Evolutionary conservation across 225 moss, liverwort and hornwort species (phyloP).

Genomic region (Sphagnum tenellum): DNA sequence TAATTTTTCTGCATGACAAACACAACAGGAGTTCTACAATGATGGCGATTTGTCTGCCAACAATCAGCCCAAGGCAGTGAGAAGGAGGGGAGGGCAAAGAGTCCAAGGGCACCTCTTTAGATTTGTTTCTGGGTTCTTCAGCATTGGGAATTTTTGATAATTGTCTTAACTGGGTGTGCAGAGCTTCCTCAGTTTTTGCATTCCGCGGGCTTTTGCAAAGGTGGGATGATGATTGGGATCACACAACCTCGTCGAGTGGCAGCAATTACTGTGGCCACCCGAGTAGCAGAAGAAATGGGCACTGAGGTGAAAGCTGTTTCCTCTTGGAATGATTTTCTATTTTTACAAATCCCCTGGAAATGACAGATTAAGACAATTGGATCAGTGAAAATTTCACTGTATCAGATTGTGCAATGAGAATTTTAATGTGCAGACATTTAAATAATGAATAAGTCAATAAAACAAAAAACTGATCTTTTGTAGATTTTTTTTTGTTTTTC

Average conservation of each 20-base stretch:
- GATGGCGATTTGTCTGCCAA: no score
- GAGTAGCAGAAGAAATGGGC: conserved; percentile 93
- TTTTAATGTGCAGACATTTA: no score
- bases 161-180: conserved; percentile 13
- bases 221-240: conserved; percentile 65
- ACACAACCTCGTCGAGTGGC: conserved; percentile 97
- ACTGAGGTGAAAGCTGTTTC: conserved; percentile 23
- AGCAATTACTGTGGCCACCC: conserved; percentile 88
- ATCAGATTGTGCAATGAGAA: no score
- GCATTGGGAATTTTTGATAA: not conserved
- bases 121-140: not conserved
- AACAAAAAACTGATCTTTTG: not conserved
- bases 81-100: no score
- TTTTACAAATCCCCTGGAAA: no score
- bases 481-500: not conserved
- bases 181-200: conserved; percentile 75
- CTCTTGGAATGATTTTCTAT: no score
- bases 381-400: no score
- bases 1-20: not conserved
- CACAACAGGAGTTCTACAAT: no score
- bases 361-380: no score
- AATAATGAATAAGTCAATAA: no score
- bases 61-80: no score
- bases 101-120: not conserved
- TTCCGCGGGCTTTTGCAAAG: conserved; percentile 71